A percentile compares a stretch with the other conserved stretches of the same genome.
phyloP scores from a whole-genome alignment of 1,284 basidiomycete genomes.

The Ceratobasidium sp. region DNA sequence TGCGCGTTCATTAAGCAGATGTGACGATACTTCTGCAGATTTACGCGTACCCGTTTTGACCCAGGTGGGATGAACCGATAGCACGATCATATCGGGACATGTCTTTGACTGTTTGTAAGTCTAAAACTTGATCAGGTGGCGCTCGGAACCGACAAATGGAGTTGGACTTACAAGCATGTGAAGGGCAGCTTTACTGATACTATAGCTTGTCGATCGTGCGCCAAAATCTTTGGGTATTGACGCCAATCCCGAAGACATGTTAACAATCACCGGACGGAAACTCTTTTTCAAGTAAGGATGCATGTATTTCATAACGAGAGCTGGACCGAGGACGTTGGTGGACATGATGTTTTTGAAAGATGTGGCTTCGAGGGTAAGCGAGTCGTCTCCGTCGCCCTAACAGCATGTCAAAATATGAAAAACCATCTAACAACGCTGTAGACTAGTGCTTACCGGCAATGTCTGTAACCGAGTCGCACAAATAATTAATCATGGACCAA shows the following conservation, averaged over 20 bases:
- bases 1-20: background rate
- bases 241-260: conserved; percentile 54
- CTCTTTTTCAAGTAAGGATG: conserved; percentile 54
- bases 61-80: conserved; percentile 51
- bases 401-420: conserved; percentile 47
- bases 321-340: conserved; percentile 56
- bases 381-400: conserved; percentile 34
- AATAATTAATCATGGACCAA: background rate
- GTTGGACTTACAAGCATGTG: conserved; percentile 50
- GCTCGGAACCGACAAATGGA: background rate
- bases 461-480: conserved; percentile 5
- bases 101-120: conserved; percentile 51
- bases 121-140: conserved; percentile 28
- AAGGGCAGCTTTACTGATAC: conserved; percentile 50
- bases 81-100: conserved; percentile 48
- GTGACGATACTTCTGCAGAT: background rate
- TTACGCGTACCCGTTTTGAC: conserved; percentile 50
- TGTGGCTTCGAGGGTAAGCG: conserved; percentile 27
- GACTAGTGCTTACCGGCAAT: background rate
- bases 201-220: conserved; percentile 48
- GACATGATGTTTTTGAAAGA: conserved; percentile 42
- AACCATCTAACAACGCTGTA: conserved; percentile 14
- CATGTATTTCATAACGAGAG: conserved; percentile 54
- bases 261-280: conserved; percentile 55
- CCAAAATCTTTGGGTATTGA: conserved; percentile 53